These are phyloP conservation scores for Passalora sequoiae DNA, from an alignment of 2,329 filamentous ascomycete genomes.

Conservation along the genomic window DNA sequence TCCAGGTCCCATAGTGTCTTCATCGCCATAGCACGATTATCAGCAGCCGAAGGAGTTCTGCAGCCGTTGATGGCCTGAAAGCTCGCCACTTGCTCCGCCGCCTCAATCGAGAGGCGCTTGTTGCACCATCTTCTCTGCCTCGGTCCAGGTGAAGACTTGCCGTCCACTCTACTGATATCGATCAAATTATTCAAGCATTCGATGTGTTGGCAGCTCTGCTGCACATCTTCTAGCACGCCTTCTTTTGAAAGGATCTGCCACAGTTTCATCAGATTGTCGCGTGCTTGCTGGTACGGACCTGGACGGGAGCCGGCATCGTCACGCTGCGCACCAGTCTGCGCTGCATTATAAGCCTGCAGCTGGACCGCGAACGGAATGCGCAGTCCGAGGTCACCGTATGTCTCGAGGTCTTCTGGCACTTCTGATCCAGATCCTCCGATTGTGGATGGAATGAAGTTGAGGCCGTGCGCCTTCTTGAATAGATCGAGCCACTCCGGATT, in stretches of 20 bases:
- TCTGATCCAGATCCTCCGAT: constrained; percentile 31
- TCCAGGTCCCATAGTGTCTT: constrained; percentile 3
- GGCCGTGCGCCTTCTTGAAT: constrained; percentile 47
- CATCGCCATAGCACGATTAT: constrained; percentile 1
- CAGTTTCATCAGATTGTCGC: constrained; percentile 15
- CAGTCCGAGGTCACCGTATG: constrained; percentile 34
- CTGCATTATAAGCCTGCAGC: constrained; percentile 28
- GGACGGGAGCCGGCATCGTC: constrained; percentile 13
- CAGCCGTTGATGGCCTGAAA: neutral
- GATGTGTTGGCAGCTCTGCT: constrained; percentile 23
- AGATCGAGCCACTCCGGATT: constrained; percentile 45
- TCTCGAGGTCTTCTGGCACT: constrained; percentile 32
- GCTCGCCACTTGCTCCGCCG: neutral
- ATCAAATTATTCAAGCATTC: constrained; percentile 25
- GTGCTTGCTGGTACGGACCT: constrained; percentile 15
- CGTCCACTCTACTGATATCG: constrained; percentile 23
- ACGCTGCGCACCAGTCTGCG: constrained; percentile 13
- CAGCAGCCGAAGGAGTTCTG: neutral
- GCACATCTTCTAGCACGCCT: constrained; percentile 20
- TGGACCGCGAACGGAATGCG: constrained; percentile 33
- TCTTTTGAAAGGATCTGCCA: constrained; percentile 22
- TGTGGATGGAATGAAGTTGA: constrained; percentile 33
- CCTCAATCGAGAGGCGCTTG: constrained; percentile 7
- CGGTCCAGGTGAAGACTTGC: constrained; percentile 5
- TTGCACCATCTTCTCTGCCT: constrained; percentile 25